A percentile compares a stretch with the other conserved stretches of the same genome.
Evolutionary conservation across 257 asterid species (phyloP).

Genomic region (Linaria vulgaris): DNA sequence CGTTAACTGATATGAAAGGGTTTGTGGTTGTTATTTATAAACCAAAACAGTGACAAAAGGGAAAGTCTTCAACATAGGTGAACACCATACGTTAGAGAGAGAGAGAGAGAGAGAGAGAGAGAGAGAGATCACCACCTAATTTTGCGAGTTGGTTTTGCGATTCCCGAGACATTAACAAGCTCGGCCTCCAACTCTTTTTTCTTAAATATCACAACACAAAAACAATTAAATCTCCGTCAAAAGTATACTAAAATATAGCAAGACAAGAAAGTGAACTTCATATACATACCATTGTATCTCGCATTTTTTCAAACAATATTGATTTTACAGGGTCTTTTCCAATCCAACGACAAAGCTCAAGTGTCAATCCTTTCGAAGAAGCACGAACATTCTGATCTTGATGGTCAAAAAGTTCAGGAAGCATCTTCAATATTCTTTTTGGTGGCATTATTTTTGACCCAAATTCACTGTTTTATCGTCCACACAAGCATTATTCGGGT

Average conservation of each 20-base stretch:
- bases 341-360: conserved; percentile 99
- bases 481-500: conserved; percentile 31
- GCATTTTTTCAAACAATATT: conserved; percentile 94
- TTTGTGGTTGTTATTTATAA: neutral
- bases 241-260: neutral
- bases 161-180: conserved; percentile 83
- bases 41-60: neutral
- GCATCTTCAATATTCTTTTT: conserved; percentile 97
- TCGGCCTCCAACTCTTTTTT: conserved; percentile 99
- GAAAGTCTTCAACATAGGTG: neutral
- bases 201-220: conserved; percentile 39
- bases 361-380: conserved; percentile 91
- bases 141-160: conserved; percentile 88
- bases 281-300: conserved; percentile 89
- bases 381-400: conserved; percentile 99
- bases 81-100: no score
- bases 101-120: conserved; percentile 5
- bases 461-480: conserved; percentile 73
- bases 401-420: conserved; percentile 98
- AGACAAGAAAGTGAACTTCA: neutral
- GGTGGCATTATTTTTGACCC: conserved; percentile 95
- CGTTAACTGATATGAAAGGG: no score
- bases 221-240: conserved; percentile 9
- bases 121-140: conserved; percentile 57
- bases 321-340: conserved; percentile 98